Percentiles rank a stretch among this genome's conserved stretches.
These are phyloP conservation scores for Coffea eugenioides DNA, from an alignment of 257 asterid species.

Conservation along the genomic window DNA sequence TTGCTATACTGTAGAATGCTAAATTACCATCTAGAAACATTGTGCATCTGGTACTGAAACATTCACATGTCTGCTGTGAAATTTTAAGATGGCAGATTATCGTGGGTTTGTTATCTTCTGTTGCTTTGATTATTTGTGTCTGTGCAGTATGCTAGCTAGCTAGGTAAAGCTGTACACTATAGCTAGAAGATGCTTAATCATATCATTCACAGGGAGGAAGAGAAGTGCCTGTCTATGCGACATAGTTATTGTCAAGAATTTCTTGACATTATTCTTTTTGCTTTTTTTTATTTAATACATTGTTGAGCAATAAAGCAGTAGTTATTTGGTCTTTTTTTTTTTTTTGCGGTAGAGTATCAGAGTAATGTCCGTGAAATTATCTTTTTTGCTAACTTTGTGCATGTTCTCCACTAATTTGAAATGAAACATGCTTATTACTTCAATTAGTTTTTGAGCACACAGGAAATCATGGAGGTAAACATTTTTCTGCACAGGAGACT, in stretches of 20 bases:
- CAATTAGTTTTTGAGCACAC: background rate
- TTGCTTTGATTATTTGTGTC: background rate
- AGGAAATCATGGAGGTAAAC: background rate
- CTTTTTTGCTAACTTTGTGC: background rate
- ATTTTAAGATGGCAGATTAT: background rate
- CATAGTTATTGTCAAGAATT: background rate
- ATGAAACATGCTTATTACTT: background rate
- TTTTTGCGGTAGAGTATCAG: background rate
- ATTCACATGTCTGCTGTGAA: background rate
- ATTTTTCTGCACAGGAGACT: background rate
- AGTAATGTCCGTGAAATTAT: background rate
- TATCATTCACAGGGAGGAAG: too few species aligned
- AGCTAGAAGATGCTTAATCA: background rate
- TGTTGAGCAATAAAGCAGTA: background rate
- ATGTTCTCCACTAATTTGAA: background rate
- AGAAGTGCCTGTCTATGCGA: background rate
- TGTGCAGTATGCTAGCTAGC: background rate
- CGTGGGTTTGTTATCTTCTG: background rate
- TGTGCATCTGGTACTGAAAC: background rate
- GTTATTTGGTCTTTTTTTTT: too few species aligned
- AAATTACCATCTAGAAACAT: background rate
- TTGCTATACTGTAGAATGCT: background rate
- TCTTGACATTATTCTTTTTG: too few species aligned
- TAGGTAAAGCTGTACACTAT: background rate
- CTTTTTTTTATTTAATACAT: too few species aligned